A percentile compares a stretch with the other conserved stretches of the same genome.
Evolutionary conservation across 2,329 filamentous ascomycete genomes (phyloP).

Genomic region (Neoarthrinium moseri): DNA sequence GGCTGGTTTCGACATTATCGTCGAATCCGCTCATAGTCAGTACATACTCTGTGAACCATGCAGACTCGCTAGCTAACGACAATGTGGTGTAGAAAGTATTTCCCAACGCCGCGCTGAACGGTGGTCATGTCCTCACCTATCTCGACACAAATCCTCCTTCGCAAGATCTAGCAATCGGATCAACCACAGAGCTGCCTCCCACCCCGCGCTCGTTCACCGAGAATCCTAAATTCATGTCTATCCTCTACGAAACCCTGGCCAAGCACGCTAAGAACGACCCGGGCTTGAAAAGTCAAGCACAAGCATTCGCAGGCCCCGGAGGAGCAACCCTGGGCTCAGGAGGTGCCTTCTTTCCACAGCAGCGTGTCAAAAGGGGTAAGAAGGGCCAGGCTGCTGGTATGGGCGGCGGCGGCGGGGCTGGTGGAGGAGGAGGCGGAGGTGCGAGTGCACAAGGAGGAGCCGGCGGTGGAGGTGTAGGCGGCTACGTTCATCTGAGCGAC

Average conservation of each 20-base stretch:
- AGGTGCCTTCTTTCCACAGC: conserved; percentile 48
- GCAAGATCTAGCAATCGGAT: conserved; percentile 55
- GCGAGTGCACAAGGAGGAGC: conserved; percentile 61
- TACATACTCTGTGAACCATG: too few species aligned
- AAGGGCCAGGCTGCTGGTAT: conserved; percentile 22
- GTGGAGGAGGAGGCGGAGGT: conserved; percentile 49
- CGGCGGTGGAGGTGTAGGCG: conserved; percentile 58
- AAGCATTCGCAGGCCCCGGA: conserved; percentile 58
- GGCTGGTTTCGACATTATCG: conserved; percentile 44
- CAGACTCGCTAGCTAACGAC: too few species aligned
- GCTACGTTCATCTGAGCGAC: conserved; percentile 66
- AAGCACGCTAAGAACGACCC: conserved; percentile 58
- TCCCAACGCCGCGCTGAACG: conserved; percentile 42
- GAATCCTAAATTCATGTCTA: conserved; percentile 58
- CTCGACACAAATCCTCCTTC: conserved; percentile 58
- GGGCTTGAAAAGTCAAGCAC: conserved; percentile 53
- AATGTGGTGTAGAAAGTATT: conserved; percentile 52
- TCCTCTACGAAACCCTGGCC: conserved; percentile 56
- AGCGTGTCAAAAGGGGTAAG: conserved; percentile 31
- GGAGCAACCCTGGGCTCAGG: conserved; percentile 51
- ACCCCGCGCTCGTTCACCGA: conserved; percentile 59
- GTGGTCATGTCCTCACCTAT: conserved; percentile 55
- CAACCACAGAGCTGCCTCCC: conserved; percentile 56
- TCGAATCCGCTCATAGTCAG: conserved; percentile 56
- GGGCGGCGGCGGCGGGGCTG: conserved; percentile 38